phyloP scores from a whole-genome alignment of 768 basidiomycete species.

The Boletus subparvulus region DNA sequence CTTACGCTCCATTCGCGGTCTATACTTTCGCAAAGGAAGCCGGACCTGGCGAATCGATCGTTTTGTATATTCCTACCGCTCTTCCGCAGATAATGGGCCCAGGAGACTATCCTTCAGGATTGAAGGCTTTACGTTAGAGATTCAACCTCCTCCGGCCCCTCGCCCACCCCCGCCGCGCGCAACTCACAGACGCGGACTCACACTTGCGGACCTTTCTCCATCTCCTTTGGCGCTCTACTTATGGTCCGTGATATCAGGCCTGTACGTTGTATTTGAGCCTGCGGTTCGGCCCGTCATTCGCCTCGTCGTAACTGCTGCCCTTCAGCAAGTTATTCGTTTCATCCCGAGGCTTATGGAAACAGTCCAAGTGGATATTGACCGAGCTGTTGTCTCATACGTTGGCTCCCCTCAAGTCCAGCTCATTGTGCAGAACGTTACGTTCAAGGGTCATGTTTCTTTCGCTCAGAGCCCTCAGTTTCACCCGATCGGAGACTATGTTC shows the following conservation, averaged over 20 bases:
- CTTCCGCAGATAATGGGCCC: slow-evolving; percentile 44
- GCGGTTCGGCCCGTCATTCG: slow-evolving; percentile 62
- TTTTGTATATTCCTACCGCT: slow-evolving; percentile 57
- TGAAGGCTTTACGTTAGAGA: slow-evolving; percentile 57
- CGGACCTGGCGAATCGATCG: slow-evolving; percentile 65
- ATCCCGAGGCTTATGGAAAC: slow-evolving; percentile 69
- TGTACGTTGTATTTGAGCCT: slow-evolving; percentile 55
- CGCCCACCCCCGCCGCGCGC: slow-evolving; percentile 18
- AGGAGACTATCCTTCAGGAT: slow-evolving; percentile 63
- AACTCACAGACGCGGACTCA: slow-evolving; percentile 43
- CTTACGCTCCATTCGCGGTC: slow-evolving; percentile 72
- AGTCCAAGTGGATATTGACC: slow-evolving; percentile 65
- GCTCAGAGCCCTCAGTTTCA: slow-evolving; percentile 43
- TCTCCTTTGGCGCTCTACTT: slow-evolving; percentile 36
- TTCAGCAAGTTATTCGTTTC: slow-evolving; percentile 60
- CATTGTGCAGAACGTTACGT: slow-evolving; percentile 46
- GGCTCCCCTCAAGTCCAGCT: slow-evolving; percentile 53
- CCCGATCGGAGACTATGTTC: slow-evolving; percentile 11
- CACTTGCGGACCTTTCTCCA: slow-evolving; percentile 38
- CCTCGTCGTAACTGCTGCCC: slow-evolving; percentile 47
- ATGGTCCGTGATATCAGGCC: slow-evolving; percentile 32
- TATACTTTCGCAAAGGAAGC: slow-evolving; percentile 60
- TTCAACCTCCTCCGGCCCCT: slow-evolving; percentile 30
- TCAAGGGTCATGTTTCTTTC: slow-evolving; percentile 58
- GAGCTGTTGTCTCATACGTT: slow-evolving; percentile 49